Evolutionary conservation across 2,329 filamentous ascomycete species (phyloP).

Genomic region (Fusarium sp.): DNA sequence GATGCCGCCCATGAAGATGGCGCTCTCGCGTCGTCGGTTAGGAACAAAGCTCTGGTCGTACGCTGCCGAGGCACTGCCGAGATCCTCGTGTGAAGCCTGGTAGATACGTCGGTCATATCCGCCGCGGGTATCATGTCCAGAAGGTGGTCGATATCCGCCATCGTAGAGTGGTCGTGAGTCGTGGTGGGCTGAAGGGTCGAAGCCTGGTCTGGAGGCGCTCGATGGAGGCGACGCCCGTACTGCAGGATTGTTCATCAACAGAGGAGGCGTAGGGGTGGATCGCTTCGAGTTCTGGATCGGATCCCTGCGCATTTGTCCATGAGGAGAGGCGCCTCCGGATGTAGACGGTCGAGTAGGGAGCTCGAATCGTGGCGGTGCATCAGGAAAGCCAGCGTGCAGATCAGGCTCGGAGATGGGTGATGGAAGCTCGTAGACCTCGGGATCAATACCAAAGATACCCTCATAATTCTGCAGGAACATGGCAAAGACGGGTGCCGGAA

Average conservation of each 20-base stretch:
- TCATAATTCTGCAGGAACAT: slow-evolving; percentile 93
- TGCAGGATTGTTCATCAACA: slow-evolving; percentile 49
- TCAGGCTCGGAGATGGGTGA: slow-evolving; percentile 57
- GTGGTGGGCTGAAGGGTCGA: slow-evolving; percentile 56
- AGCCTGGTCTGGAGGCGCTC: slow-evolving; percentile 50
- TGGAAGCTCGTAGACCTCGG: slow-evolving; percentile 72
- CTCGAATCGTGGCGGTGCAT: slow-evolving; percentile 49
- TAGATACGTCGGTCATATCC: slow-evolving; percentile 55
- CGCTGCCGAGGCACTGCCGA: slow-evolving; percentile 36
- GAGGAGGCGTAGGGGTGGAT: slow-evolving; percentile 64
- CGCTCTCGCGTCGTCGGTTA: slow-evolving; percentile 70
- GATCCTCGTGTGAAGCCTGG: slow-evolving; percentile 43
- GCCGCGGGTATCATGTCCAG: slow-evolving; percentile 44
- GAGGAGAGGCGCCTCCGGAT: slow-evolving; percentile 62
- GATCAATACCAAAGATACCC: slow-evolving; percentile 81
- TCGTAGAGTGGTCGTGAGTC: slow-evolving; percentile 59
- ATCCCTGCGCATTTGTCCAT: slow-evolving; percentile 58
- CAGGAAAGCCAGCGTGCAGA: slow-evolving; percentile 42
- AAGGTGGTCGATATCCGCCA: slow-evolving; percentile 49
- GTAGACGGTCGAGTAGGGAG: slow-evolving; percentile 62
- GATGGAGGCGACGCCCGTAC: slow-evolving; percentile 59
- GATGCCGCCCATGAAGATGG: slow-evolving; percentile 66
- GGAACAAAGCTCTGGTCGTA: slow-evolving; percentile 59
- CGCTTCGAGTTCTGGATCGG: slow-evolving; percentile 46
- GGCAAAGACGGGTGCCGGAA: slow-evolving; percentile 93